Conservation (phyloP, 2,329 filamentous ascomycete genomes). For the Tolypocladium inflatum region DNA sequence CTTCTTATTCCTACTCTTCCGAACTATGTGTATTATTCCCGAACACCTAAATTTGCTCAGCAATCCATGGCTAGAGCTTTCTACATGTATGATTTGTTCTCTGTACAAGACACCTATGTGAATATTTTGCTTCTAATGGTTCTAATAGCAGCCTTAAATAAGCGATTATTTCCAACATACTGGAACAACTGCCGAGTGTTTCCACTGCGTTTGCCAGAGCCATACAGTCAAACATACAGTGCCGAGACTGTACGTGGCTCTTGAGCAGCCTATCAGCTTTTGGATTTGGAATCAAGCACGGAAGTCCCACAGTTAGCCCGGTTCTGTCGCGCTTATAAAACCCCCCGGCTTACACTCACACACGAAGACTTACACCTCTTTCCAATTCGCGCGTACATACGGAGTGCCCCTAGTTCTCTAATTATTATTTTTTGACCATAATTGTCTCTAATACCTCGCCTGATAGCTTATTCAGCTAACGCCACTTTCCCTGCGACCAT, state of each 20-base stretch:
- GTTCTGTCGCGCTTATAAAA: neutral
- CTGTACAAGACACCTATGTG: neutral
- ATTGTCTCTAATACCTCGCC: neutral
- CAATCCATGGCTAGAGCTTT: neutral
- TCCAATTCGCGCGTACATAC: neutral
- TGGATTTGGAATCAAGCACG: neutral
- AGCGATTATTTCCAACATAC: neutral
- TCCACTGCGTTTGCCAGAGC: neutral
- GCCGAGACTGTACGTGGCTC: neutral
- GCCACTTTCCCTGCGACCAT: neutral
- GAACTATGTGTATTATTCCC: neutral
- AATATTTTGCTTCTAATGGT: neutral
- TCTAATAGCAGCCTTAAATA: neutral
- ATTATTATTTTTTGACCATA: neutral
- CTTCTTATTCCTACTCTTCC: too few species aligned
- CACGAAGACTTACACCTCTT: neutral
- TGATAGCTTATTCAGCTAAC: neutral
- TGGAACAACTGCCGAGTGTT: neutral
- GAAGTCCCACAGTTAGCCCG: neutral
- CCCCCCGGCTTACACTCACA: neutral
- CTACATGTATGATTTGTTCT: neutral
- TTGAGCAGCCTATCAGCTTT: neutral
- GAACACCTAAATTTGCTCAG: neutral
- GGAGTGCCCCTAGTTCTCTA: too few species aligned
- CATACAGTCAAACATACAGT: neutral